phyloP scores from a whole-genome alignment of 2,329 filamentous ascomycete species.

The Cordyceps pruinosa region DNA sequence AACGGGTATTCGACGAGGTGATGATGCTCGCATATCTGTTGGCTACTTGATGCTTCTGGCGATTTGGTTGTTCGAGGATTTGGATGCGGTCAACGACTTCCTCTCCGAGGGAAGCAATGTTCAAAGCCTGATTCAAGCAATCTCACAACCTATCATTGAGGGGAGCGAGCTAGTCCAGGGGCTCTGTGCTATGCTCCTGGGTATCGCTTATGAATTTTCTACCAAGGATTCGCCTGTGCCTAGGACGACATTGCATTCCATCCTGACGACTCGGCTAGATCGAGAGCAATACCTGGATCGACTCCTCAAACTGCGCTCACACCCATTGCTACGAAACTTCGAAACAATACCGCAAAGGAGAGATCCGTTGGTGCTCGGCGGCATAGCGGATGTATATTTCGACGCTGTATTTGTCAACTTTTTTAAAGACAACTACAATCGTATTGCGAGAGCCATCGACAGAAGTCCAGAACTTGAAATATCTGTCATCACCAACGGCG shows the following conservation, averaged over 20 bases:
- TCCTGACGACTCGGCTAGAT: slow-evolving; percentile 70
- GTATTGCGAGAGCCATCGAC: slow-evolving; percentile 77
- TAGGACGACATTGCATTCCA: slow-evolving; percentile 69
- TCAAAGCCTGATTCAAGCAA: slow-evolving; percentile 73
- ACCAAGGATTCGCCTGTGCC: slow-evolving; percentile 93
- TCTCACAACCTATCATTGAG: slow-evolving; percentile 50
- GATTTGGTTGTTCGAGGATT: slow-evolving; percentile 87
- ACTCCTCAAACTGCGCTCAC: slow-evolving; percentile 67
- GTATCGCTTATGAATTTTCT: slow-evolving; percentile 91
- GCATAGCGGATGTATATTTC: slow-evolving; percentile 75
- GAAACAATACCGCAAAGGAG: slow-evolving; percentile 73
- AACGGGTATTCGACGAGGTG: slow-evolving; percentile 64
- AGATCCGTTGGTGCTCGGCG: slow-evolving; percentile 36
- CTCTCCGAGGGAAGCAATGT: slow-evolving; percentile 86
- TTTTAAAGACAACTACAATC: slow-evolving; percentile 91
- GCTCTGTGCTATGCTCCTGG: slow-evolving; percentile 75
- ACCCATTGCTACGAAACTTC: slow-evolving; percentile 78
- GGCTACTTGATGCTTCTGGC: slow-evolving; percentile 86
- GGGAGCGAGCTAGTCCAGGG: slow-evolving; percentile 68
- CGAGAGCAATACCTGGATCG: slow-evolving; percentile 83
- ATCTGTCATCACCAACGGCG: slow-evolving; percentile 67
- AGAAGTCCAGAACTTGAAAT: slow-evolving; percentile 85
- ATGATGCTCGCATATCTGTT: slow-evolving; percentile 72
- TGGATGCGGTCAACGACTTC: slow-evolving; percentile 87
- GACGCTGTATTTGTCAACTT: slow-evolving; percentile 86